phyloP scores from a whole-genome alignment of 1,139 yeast genomes.

The Kluyveromyces sp. region DNA sequence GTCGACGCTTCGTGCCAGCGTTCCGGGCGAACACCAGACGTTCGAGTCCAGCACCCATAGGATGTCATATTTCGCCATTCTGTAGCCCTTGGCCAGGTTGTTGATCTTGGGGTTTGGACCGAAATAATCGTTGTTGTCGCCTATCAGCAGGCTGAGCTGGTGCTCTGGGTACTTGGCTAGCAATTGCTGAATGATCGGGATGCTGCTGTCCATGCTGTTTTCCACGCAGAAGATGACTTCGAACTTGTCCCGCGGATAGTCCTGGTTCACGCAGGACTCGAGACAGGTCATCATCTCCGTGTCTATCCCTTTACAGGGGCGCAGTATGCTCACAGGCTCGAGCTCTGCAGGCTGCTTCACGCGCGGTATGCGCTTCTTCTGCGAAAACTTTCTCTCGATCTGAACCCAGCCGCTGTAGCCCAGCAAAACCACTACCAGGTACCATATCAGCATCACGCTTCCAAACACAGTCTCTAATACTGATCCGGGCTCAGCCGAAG shows the following conservation, averaged over 20 bases:
- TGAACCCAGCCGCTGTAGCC: conserved; percentile 46
- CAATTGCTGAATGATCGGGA: conserved; percentile 48
- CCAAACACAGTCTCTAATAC: not conserved
- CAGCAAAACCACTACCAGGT: conserved; percentile 38
- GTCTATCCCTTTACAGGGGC: conserved; percentile 84
- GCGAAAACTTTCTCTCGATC: conserved; percentile 37
- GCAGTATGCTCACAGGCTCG: conserved; percentile 70
- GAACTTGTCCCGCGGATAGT: conserved; percentile 50
- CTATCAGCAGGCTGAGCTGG: conserved; percentile 51
- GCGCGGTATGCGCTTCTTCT: conserved; percentile 15
- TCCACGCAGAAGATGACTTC: conserved; percentile 78
- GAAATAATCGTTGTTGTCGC: conserved; percentile 39
- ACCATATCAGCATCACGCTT: conserved; percentile 37
- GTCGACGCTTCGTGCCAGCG: conserved; percentile 59
- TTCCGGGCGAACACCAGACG: conserved; percentile 67
- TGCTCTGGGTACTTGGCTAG: conserved; percentile 49
- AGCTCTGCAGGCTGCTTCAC: conserved; percentile 17
- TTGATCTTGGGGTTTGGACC: conserved; percentile 92
- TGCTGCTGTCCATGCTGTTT: conserved; percentile 54
- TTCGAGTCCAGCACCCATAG: conserved; percentile 88
- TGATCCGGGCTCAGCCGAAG: not conserved
- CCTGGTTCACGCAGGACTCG: conserved; percentile 60
- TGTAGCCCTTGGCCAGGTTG: conserved; percentile 73
- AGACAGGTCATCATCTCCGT: conserved; percentile 66
- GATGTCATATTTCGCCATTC: conserved; percentile 59